Conservation (phyloP, 352 stramenopile species). For the Plasmopara viticola region DNA sequence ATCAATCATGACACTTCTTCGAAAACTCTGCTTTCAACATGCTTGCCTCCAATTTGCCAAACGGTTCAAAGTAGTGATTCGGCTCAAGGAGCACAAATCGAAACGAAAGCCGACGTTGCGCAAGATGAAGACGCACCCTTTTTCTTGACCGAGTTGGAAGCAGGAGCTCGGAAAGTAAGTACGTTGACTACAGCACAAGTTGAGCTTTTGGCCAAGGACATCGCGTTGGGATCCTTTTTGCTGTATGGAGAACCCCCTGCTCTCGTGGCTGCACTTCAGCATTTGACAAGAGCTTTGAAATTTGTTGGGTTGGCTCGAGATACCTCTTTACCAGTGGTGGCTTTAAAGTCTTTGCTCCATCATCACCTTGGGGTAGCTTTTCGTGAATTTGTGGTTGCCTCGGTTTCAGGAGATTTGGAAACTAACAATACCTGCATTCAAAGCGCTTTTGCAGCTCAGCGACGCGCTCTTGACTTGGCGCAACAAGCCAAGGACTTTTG, state of each 20-base stretch:
- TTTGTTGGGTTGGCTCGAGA: slow-evolving; percentile 15
- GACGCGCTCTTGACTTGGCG: slow-evolving; percentile 43
- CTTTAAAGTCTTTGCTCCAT: slow-evolving; percentile 40
- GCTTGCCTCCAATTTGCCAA: too few relatives aligned
- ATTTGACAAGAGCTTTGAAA: slow-evolving; percentile 36
- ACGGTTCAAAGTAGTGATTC: not conserved
- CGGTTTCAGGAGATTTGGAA: slow-evolving; percentile 7
- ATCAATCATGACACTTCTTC: too few relatives aligned
- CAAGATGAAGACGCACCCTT: slow-evolving; percentile 46
- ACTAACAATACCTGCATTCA: slow-evolving; percentile 11
- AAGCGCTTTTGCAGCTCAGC: slow-evolving; percentile 32
- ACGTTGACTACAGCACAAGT: slow-evolving; percentile 14
- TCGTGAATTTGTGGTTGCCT: slow-evolving; percentile 41
- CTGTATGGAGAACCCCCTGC: slow-evolving; percentile 39
- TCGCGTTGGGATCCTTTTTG: slow-evolving; percentile 42
- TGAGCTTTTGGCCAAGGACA: slow-evolving; percentile 27
- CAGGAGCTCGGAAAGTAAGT: slow-evolving; percentile 21
- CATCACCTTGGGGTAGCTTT: slow-evolving; percentile 68
- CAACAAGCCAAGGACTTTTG: slow-evolving; percentile 29
- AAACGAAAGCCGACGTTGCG: slow-evolving; percentile 7
- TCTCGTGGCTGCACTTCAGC: slow-evolving; percentile 27
- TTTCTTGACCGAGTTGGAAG: slow-evolving; percentile 73
- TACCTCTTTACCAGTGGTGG: slow-evolving; percentile 4
- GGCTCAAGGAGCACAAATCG: slow-evolving; percentile 12
- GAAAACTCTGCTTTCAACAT: too few relatives aligned